Percentiles rank a stretch among this genome's conserved stretches.
phyloP scores from a whole-genome alignment of 1,139 yeast species.

The Hansenula sp. region DNA sequence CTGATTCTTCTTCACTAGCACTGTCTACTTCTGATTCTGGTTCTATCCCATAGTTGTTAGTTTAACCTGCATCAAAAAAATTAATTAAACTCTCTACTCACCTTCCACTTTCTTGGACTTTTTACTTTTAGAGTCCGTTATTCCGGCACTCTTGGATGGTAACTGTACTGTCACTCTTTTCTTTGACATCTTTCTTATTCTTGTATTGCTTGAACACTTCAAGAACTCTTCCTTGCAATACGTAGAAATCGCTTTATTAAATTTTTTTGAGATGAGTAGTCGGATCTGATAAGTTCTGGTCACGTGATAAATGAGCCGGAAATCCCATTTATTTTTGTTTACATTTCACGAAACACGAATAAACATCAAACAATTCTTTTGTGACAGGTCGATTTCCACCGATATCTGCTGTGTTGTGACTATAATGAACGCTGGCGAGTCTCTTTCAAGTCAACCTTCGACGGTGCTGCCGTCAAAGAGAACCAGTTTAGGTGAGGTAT shows the following conservation, averaged over 20 bases:
- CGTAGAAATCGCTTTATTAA: background rate
- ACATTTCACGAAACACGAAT: background rate
- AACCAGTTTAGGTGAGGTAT: background rate
- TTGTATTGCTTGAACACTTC: too few species aligned
- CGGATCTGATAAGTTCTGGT: background rate
- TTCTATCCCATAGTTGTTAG: constrained; percentile 1
- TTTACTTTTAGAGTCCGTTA: constrained; percentile 4
- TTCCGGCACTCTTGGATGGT: constrained; percentile 6
- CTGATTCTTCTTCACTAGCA: constrained; percentile 4
- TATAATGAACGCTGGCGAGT: background rate
- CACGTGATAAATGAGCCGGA: background rate
- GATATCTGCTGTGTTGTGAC: too few species aligned
- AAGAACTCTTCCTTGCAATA: too few species aligned
- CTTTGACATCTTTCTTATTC: constrained; percentile 9
- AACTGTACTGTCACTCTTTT: constrained; percentile 11
- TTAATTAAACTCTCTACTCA: background rate
- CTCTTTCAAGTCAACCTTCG: background rate
- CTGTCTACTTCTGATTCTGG: constrained; percentile 3
- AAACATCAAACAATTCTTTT: background rate
- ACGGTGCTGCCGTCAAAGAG: background rate
- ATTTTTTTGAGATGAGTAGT: constrained; percentile 1
- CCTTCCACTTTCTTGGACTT: constrained; percentile 5
- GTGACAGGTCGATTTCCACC: background rate
- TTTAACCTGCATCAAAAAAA: background rate
- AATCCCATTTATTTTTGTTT: background rate